These are phyloP conservation scores for Debaryomyces subglobosus DNA, from an alignment of 1,139 yeast genomes.

Conservation along the genomic window DNA sequence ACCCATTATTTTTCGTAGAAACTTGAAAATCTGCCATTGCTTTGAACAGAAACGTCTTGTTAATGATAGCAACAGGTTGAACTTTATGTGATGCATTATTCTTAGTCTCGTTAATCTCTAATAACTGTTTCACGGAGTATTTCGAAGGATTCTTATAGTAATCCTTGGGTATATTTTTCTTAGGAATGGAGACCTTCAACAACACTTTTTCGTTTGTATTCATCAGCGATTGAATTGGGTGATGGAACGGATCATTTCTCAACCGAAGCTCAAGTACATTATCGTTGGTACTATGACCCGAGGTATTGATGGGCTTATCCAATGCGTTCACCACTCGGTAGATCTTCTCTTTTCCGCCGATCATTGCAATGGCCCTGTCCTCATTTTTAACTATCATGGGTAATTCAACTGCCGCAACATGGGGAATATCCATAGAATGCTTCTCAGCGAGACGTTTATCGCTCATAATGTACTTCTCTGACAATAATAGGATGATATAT, in stretches of 20 bases:
- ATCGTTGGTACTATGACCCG: constrained; percentile 19
- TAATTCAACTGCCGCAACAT: constrained; percentile 73
- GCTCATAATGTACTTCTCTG: not conserved
- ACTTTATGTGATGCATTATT: constrained; percentile 38
- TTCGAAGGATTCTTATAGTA: constrained; percentile 41
- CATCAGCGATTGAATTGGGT: constrained; percentile 67
- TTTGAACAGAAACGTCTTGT: constrained; percentile 75
- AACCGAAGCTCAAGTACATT: constrained; percentile 62
- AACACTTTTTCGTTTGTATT: constrained; percentile 63
- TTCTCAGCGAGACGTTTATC: constrained; percentile 40
- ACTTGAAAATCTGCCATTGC: constrained; percentile 90
- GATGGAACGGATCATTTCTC: constrained; percentile 75
- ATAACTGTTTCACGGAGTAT: constrained; percentile 56
- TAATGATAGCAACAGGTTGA: constrained; percentile 69
- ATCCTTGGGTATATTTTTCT: constrained; percentile 44
- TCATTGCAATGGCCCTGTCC: constrained; percentile 66
- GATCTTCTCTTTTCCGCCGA: constrained; percentile 70
- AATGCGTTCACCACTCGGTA: constrained; percentile 38
- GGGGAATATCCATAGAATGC: constrained; percentile 73
- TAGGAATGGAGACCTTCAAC: constrained; percentile 72
- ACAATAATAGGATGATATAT: not conserved
- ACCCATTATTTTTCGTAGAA: constrained; percentile 58
- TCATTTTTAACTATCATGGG: constrained; percentile 73
- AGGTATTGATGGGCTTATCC: constrained; percentile 16
- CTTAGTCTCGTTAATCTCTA: constrained; percentile 28